These are phyloP conservation scores for Colletotrichum abscissum DNA, from an alignment of 2,329 filamentous ascomycete genomes.

Conservation along the genomic window DNA sequence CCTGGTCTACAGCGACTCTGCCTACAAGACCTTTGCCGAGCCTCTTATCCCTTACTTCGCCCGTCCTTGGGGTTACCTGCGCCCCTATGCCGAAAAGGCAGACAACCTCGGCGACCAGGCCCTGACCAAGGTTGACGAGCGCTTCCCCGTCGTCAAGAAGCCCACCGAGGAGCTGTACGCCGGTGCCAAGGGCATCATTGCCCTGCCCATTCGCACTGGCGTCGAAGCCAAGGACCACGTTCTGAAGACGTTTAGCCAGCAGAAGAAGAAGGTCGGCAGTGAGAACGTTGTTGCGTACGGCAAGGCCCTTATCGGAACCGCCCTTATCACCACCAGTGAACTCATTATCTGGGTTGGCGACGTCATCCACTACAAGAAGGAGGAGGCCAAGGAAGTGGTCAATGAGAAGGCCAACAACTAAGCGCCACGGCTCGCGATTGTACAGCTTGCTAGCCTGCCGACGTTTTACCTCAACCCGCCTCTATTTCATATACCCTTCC, in stretches of 20 bases:
- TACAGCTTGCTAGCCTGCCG: constrained; percentile 1
- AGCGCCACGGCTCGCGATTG: constrained; percentile 1
- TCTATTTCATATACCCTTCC: constrained; percentile 30
- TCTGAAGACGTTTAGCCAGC: constrained; percentile 64
- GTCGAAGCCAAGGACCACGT: constrained; percentile 72
- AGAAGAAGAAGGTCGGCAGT: constrained; percentile 73
- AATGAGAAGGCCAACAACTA: constrained; percentile 64
- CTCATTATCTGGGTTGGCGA: constrained; percentile 70
- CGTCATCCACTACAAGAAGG: constrained; percentile 71
- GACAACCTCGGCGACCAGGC: constrained; percentile 81
- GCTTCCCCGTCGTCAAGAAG: constrained; percentile 80
- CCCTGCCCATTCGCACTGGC: constrained; percentile 72
- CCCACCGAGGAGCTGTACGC: constrained; percentile 77
- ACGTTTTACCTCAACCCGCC: background rate
- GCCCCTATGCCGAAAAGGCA: constrained; percentile 85
- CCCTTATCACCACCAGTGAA: constrained; percentile 74
- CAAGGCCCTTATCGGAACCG: constrained; percentile 77
- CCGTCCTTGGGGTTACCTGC: constrained; percentile 83
- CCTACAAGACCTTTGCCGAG: constrained; percentile 81
- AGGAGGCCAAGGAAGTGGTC: constrained; percentile 65
- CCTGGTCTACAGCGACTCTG: constrained; percentile 77
- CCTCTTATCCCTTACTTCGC: constrained; percentile 83
- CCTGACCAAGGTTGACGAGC: constrained; percentile 75
- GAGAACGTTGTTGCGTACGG: constrained; percentile 73
- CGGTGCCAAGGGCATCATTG: constrained; percentile 70